Conservation (phyloP, 2,329 filamentous ascomycete genomes). For the Pseudogymnoascus sp. region DNA sequence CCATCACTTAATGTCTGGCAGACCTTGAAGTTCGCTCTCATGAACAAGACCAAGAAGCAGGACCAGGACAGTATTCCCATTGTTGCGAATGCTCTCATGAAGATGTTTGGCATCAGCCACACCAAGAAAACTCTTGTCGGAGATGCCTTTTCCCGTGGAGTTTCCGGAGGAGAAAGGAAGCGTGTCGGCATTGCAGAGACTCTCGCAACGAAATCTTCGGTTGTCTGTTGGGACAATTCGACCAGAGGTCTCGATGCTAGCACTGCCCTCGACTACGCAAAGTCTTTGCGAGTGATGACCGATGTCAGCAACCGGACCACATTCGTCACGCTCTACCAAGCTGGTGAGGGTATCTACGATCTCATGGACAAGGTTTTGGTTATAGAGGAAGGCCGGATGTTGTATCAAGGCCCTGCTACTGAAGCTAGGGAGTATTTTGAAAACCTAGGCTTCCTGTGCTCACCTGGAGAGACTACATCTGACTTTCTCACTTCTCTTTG, state of each 20-base stretch:
- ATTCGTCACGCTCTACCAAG: conserved; percentile 62
- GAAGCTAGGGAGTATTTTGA: conserved; percentile 60
- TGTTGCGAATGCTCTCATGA: conserved; percentile 62
- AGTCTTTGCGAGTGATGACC: conserved; percentile 55
- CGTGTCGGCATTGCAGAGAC: conserved; percentile 52
- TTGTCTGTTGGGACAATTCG: conserved; percentile 62
- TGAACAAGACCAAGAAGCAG: conserved; percentile 66
- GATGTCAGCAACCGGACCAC: conserved; percentile 52
- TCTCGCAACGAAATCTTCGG: conserved; percentile 27
- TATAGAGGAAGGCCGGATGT: conserved; percentile 56
- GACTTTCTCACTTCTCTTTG: conserved; percentile 61
- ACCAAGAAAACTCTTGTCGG: conserved; percentile 49
- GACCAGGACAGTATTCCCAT: conserved; percentile 56
- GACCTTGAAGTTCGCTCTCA: conserved; percentile 66
- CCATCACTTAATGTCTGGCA: conserved; percentile 69
- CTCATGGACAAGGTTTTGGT: conserved; percentile 65
- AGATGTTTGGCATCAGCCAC: conserved; percentile 60
- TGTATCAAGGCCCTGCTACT: conserved; percentile 55
- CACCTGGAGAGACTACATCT: conserved; percentile 53
- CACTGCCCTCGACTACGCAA: conserved; percentile 53
- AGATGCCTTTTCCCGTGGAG: conserved; percentile 52
- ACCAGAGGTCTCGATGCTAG: conserved; percentile 59
- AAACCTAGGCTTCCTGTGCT: conserved; percentile 53
- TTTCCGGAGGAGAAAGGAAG: conserved; percentile 55
- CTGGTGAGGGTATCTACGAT: conserved; percentile 61